Evolutionary conservation across 2,329 filamentous ascomycete species (phyloP).

Genomic region (Herpotrichia juniperi): DNA sequence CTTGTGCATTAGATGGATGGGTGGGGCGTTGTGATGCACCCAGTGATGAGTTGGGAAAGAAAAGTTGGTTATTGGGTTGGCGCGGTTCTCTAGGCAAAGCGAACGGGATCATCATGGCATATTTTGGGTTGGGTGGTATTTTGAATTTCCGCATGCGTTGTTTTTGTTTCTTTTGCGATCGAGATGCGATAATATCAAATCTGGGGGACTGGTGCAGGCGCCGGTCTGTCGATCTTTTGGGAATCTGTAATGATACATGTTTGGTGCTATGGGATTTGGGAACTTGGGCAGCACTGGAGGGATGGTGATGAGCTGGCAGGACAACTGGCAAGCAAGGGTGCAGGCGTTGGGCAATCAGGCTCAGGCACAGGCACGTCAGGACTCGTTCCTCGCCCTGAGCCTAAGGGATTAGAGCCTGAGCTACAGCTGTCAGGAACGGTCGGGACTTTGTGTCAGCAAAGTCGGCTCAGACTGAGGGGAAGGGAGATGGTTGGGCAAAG

Average conservation of each 20-base stretch:
- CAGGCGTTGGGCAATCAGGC: constrained; percentile 29
- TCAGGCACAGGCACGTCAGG: constrained; percentile 7
- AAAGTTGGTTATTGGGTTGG: constrained; percentile 14
- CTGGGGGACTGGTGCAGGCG: constrained; percentile 36
- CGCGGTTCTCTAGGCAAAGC: constrained; percentile 10
- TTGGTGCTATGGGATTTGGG: constrained; percentile 18
- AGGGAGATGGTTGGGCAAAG: constrained; percentile 12
- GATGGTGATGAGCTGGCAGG: background rate
- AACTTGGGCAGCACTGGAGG: constrained; percentile 19
- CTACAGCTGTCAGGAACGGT: constrained; percentile 26
- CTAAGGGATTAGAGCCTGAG: constrained; percentile 22
- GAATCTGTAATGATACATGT: constrained; percentile 34
- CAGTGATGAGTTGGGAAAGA: constrained; percentile 10
- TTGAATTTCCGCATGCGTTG: constrained; percentile 13
- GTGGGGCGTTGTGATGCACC: constrained; percentile 12
- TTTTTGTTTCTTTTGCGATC: constrained; percentile 33
- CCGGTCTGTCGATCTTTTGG: constrained; percentile 24
- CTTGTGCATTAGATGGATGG: constrained; percentile 23
- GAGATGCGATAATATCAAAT: constrained; percentile 26
- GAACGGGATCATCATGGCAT: background rate
- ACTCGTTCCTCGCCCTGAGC: constrained; percentile 1
- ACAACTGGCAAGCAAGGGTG: constrained; percentile 12
- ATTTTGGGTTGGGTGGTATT: constrained; percentile 13
- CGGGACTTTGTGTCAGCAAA: background rate
- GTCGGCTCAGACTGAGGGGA: constrained; percentile 1